phyloP scores from a whole-genome alignment of 2,329 filamentous ascomycete genomes.

The Aspergillus pseudoviridinutans region DNA sequence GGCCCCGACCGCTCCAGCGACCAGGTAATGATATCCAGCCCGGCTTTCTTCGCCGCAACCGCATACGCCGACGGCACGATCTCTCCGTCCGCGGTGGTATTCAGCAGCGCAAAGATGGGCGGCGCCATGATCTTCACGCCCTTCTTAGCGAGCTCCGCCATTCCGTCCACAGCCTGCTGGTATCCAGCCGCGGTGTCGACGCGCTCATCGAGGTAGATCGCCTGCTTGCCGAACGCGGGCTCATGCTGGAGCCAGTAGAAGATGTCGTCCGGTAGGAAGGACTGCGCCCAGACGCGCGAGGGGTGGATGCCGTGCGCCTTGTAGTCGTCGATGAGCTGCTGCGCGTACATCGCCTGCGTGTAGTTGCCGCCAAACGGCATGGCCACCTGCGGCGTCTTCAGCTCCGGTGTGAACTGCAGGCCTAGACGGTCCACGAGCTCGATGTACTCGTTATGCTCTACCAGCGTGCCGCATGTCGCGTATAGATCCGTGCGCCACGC shows the following conservation, averaged over 20 bases:
- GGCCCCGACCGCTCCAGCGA: slow-evolving; percentile 17
- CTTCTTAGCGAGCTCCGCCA: slow-evolving; percentile 8
- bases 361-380: slow-evolving; percentile 18
- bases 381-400: slow-evolving; percentile 13
- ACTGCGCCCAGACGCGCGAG: slow-evolving; percentile 17
- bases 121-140: slow-evolving; percentile 16
- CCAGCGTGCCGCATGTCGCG: slow-evolving; percentile 13
- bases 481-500: slow-evolving; percentile 15
- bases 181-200: slow-evolving; percentile 14
- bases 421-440: slow-evolving; percentile 13
- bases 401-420: slow-evolving; percentile 16
- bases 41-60: slow-evolving; percentile 11
- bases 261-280: slow-evolving; percentile 17
- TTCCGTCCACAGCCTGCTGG: slow-evolving; percentile 6
- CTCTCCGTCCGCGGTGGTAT: slow-evolving; percentile 12
- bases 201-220: slow-evolving; percentile 16
- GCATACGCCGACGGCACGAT: slow-evolving; percentile 16
- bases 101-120: slow-evolving; percentile 16
- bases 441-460: slow-evolving; percentile 17
- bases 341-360: slow-evolving; percentile 16
- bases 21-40: slow-evolving; percentile 16
- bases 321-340: slow-evolving; percentile 19
- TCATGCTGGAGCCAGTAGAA: slow-evolving; percentile 17
- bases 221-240: slow-evolving; percentile 15
- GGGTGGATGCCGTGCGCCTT: slow-evolving; percentile 13